Percentiles rank a stretch among this genome's conserved stretches.
Evolutionary conservation across 164 flowering plant species (phyloP).

Genomic region (Paratinospora sagittata): DNA sequence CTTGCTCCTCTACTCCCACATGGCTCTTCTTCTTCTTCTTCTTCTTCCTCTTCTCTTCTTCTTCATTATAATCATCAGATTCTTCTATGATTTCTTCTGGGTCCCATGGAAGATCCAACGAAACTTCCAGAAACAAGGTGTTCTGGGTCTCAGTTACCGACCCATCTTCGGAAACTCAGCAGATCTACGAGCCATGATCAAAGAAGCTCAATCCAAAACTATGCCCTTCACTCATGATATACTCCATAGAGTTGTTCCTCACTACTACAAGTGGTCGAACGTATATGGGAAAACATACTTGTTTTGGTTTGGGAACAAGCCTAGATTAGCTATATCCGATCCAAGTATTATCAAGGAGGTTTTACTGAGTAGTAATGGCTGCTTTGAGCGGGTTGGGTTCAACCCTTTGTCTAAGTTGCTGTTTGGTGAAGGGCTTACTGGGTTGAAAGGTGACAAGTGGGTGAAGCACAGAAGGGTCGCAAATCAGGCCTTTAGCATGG

Average conservation of each 20-base stretch:
- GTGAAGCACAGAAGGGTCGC: slow-evolving; percentile 48
- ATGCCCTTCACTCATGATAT: slow-evolving; percentile 23
- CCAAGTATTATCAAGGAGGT: slow-evolving; percentile 56
- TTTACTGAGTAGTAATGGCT: slow-evolving; percentile 30
- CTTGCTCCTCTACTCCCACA: not conserved
- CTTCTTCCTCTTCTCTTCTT: not conserved
- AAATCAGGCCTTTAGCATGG: slow-evolving; percentile 42
- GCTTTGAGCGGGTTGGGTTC: slow-evolving; percentile 23
- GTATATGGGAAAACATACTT: slow-evolving; percentile 53
- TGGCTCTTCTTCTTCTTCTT: slow-evolving; percentile 10
- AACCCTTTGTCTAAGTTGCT: slow-evolving; percentile 42
- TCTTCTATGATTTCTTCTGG: slow-evolving; percentile 24
- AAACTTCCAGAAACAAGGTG: slow-evolving; percentile 39
- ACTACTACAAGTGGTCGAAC: slow-evolving; percentile 49
- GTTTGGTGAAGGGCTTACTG: slow-evolving; percentile 52
- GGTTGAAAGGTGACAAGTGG: slow-evolving; percentile 53
- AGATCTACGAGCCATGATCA: slow-evolving; percentile 19
- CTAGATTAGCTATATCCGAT: slow-evolving; percentile 49
- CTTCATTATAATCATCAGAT: slow-evolving; percentile 4
- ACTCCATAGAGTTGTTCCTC: slow-evolving; percentile 34
- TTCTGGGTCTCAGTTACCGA: slow-evolving; percentile 37
- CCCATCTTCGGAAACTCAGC: slow-evolving; percentile 33
- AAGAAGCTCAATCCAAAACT: slow-evolving; percentile 19
- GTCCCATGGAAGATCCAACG: slow-evolving; percentile 33
- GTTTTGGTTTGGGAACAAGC: slow-evolving; percentile 60